Percentiles rank a stretch among this genome's conserved stretches.
Conservation (phyloP, 768 basidiomycete genomes). For the button mushroom (Agaricus bisporus) region DNA sequence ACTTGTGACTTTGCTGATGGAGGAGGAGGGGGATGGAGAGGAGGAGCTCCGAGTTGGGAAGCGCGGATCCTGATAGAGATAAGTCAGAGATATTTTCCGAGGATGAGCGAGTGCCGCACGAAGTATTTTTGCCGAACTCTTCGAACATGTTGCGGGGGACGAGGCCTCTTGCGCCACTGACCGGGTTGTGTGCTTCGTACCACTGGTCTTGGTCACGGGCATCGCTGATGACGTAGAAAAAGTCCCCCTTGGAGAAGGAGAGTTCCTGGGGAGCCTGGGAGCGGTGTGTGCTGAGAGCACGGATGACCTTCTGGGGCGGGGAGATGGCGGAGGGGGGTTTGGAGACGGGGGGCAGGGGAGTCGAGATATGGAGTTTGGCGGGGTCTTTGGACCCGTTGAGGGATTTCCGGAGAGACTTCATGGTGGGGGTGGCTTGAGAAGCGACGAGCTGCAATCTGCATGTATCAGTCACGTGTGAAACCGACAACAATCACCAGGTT, state of each 20-base stretch:
- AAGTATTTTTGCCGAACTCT: constrained; percentile 73
- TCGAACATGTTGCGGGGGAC: constrained; percentile 88
- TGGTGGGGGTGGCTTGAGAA: constrained; percentile 21
- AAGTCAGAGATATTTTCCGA: constrained; percentile 9
- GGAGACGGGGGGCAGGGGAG: constrained; percentile 59
- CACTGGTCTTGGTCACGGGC: constrained; percentile 50
- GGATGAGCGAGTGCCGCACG: constrained; percentile 37
- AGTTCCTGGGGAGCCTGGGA: constrained; percentile 79
- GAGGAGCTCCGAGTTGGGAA: constrained; percentile 27
- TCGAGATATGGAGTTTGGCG: constrained; percentile 60
- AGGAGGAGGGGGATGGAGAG: constrained; percentile 16
- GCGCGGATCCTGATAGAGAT: constrained; percentile 30
- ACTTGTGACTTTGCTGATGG: constrained; percentile 44
- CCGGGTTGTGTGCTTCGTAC: constrained; percentile 95
- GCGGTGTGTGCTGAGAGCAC: constrained; percentile 63
- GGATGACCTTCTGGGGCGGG: constrained; percentile 94
- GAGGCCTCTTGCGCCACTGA: constrained; percentile 84
- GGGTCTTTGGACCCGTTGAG: constrained; percentile 62
- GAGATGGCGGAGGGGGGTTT: constrained; percentile 65
- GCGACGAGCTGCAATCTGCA: constrained; percentile 5
- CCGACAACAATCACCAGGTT: not conserved
- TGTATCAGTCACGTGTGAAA: constrained; percentile 8
- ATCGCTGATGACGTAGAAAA: constrained; percentile 92
- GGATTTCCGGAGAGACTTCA: constrained; percentile 84
- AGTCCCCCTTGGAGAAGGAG: constrained; percentile 90